Conservation (phyloP, 202 grass and related monocot species). For the Saccharum hybrid region DNA sequence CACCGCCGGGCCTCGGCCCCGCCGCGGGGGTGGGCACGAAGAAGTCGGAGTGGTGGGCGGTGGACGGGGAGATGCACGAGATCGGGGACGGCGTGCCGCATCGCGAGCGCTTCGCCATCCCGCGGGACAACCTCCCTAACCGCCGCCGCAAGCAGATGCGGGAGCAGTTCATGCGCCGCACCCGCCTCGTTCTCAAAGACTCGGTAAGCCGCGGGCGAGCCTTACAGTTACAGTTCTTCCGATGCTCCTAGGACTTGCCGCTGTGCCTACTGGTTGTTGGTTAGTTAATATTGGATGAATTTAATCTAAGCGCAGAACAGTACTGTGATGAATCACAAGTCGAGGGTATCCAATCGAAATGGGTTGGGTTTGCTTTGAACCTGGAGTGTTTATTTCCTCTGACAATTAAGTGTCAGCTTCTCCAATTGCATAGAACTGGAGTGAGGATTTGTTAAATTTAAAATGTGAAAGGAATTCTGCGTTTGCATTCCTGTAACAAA, state of each 20-base stretch:
- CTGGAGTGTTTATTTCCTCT: too few species aligned
- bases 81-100: slow-evolving; percentile 82
- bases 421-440: background rate
- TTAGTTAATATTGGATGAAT: background rate
- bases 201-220: slow-evolving; percentile 51
- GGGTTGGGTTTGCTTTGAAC: background rate
- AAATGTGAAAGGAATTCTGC: background rate
- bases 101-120: slow-evolving; percentile 88
- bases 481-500: background rate
- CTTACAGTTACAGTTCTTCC: background rate
- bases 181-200: slow-evolving; percentile 88
- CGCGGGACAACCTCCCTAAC: slow-evolving; percentile 93
- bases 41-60: slow-evolving; percentile 93
- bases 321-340: slow-evolving; percentile 12
- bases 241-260: background rate
- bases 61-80: slow-evolving; percentile 98
- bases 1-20: slow-evolving; percentile 27
- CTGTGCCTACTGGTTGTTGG: background rate
- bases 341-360: background rate
- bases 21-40: slow-evolving; percentile 30
- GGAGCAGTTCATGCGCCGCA: slow-evolving; percentile 98
- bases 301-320: background rate
- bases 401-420: background rate
- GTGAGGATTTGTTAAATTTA: background rate
- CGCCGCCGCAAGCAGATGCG: slow-evolving; percentile 96